Base-by-base conservation (phyloP, 345 rosid species). In the Linum usitatissimum region DNA sequence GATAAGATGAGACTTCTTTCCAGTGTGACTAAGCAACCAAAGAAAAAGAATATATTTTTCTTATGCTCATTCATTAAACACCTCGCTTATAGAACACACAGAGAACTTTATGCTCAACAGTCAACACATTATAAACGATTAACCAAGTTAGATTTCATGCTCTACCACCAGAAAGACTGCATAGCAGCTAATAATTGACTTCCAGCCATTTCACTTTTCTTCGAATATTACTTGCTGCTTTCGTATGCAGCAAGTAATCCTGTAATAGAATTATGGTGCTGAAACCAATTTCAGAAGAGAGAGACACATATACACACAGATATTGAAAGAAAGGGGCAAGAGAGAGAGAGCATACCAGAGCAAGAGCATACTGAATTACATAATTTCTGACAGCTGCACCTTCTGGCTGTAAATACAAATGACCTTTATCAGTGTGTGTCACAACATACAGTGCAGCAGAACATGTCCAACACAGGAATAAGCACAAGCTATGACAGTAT, bases 321-420 rank as follows among this genome's bases (percentile, higher is more conserved):
- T 45, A 45, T 6, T 10, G 51, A 45, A 45, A 7, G 51, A 45
- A 45, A 45, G 38, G 39, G 28, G 6, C 23, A 31, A 31, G 9
- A 31, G 48, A 57, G 57, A 64, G 28, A 51, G 64, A 62, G 36
- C 65, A 48, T 83, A 94, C 99, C 88, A 90, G 66, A 68, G 99
- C 96, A 75, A 94, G 80, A 55, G 99, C 96, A 77, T 88, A 94
- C 73, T 94, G 99, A 74, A 90, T 88, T 23, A 90, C 83, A 74
- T 86, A 86, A 71, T 88, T 90, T 72, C 79, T 78, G 59, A 79
- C 81, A 45, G 96, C 96, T 60, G 96, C 96, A 53, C 97, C 97
- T 81, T 94, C 99, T 18, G 97, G 97, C 99, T 94, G 96, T 55
- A 75, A 72, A 70, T 61, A 53, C 30, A 34, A 71, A 66, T 21